Evolutionary conservation across 2,329 filamentous ascomycete species (phyloP), one percentile per base, ranked within the genome.

Genomic region (Samsoniella hepiali): DNA sequence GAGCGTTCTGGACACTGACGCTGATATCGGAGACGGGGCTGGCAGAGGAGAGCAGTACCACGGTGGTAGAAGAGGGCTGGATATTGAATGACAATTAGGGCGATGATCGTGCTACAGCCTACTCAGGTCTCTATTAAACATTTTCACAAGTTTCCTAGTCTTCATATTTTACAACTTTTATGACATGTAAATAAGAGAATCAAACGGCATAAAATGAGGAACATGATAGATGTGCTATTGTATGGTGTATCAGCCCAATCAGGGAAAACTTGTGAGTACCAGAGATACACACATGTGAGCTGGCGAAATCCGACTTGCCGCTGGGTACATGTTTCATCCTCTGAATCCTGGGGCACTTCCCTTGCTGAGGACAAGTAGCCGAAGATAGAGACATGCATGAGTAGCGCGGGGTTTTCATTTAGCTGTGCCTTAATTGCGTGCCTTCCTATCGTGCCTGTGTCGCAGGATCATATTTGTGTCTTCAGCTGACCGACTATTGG

Each of bases 401-500:
- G 17, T 40, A 40, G 38, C 38, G 38, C 38, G 11, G 38, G 22
- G 22, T 22, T 40, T 29, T 53, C 8, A 49, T 53, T 7, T 40
- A 29, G 45, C 8, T 22, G 22, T 29, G 10, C 36, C 54, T 32
- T 42, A 38, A 22, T 44, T 40, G 38, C 9, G 6, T 50, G 27
- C 22, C 22, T 22, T 22, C 22, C 22, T 22, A 22, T 22, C 22
- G 22, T 22, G 22, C 31, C 6, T 42, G 31, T 34, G 49, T 29
- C 22, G 54, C n/a, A 13, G 38, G 29, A 56, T 56, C 38, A 38
- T 42, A 56, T 29, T 13, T 44, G 54, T 36, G 34, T 54, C 32
- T 54, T 54, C 34, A 34, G 51, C 27, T 44, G 54, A 56, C 54
- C 54, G 54, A 56, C 54, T 31, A 38, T 56, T 42, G 34, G 36